phyloP scores from a whole-genome alignment of 306 rosid genomes.

The Senna siamea region DNA sequence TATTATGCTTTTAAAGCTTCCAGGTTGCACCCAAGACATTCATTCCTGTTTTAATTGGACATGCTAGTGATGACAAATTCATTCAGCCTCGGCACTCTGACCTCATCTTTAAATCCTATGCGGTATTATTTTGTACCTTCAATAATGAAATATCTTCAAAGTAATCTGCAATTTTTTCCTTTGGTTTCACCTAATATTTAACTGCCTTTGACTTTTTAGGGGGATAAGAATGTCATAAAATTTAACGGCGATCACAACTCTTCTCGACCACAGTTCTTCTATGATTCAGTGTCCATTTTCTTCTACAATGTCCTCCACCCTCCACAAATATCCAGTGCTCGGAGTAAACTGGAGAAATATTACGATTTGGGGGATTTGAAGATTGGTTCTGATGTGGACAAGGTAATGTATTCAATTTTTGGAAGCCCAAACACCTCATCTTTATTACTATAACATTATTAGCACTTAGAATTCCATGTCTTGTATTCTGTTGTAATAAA shows the following conservation, averaged over 20 bases:
- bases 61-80: slow-evolving; percentile 80
- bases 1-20: slow-evolving; percentile 37
- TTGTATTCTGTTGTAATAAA: slow-evolving; percentile 21
- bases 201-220: slow-evolving; percentile 60
- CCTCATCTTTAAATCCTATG: slow-evolving; percentile 69
- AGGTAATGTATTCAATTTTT: slow-evolving; percentile 56
- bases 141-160: slow-evolving; percentile 7
- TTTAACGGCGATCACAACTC: slow-evolving; percentile 98
- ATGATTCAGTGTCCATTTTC: slow-evolving; percentile 86
- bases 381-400: slow-evolving; percentile 65
- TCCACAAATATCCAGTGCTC: slow-evolving; percentile 62
- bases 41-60: slow-evolving; percentile 95
- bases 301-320: slow-evolving; percentile 91
- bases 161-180: slow-evolving; percentile 11
- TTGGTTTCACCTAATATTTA: slow-evolving; percentile 25
- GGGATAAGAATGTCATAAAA: slow-evolving; percentile 78
- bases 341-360: slow-evolving; percentile 71
- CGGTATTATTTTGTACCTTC: slow-evolving; percentile 53
- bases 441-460: neutral
- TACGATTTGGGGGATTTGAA: slow-evolving; percentile 74
- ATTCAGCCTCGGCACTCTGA: slow-evolving; percentile 83
- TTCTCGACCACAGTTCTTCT: slow-evolving; percentile 89
- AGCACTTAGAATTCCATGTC: slow-evolving; percentile 30
- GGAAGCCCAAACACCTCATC: neutral
- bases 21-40: slow-evolving; percentile 86